Percentiles rank a stretch among this genome's conserved stretches.
Conservation (phyloP, 257 asterid species). For the Paraleonurus japonicus region DNA sequence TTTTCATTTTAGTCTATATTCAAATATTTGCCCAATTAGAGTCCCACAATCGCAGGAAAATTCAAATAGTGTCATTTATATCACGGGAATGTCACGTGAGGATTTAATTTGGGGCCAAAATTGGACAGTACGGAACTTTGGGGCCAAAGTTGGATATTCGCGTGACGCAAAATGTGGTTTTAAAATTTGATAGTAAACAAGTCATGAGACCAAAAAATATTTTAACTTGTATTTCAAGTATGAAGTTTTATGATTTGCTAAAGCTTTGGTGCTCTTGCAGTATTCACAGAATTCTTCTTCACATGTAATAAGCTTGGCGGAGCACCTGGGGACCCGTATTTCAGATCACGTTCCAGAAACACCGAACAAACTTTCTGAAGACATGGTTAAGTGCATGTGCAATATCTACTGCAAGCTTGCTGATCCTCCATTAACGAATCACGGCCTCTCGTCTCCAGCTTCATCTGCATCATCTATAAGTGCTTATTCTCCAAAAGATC, state of each 20-base stretch:
- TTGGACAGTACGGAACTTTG: too few species aligned
- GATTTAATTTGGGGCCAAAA: too few species aligned
- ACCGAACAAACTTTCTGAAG: conserved; percentile 90
- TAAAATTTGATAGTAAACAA: too few species aligned
- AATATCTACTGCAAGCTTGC: conserved; percentile 85
- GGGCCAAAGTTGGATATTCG: too few species aligned
- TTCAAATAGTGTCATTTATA: too few species aligned
- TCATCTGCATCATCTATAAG: conserved; percentile 76
- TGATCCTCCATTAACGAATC: conserved; percentile 65
- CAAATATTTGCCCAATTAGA: too few species aligned
- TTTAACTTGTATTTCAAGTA: neutral
- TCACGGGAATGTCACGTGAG: too few species aligned
- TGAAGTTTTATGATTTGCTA: neutral
- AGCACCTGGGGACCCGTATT: conserved; percentile 89
- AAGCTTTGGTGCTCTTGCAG: conserved; percentile 42
- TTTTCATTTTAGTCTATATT: too few species aligned
- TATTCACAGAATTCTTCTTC: conserved; percentile 67
- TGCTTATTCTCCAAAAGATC: conserved; percentile 85
- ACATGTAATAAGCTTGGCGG: conserved; percentile 77
- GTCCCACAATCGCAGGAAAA: too few species aligned
- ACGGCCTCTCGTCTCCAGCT: conserved; percentile 77
- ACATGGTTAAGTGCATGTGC: conserved; percentile 92
- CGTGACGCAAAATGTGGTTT: too few species aligned
- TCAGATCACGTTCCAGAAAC: conserved; percentile 81
- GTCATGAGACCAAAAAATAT: too few species aligned